Percentiles rank a stretch among this genome's conserved stretches.
Conservation (phyloP, 2,329 filamentous ascomycete genomes). For the Mycogone perniciosa region DNA sequence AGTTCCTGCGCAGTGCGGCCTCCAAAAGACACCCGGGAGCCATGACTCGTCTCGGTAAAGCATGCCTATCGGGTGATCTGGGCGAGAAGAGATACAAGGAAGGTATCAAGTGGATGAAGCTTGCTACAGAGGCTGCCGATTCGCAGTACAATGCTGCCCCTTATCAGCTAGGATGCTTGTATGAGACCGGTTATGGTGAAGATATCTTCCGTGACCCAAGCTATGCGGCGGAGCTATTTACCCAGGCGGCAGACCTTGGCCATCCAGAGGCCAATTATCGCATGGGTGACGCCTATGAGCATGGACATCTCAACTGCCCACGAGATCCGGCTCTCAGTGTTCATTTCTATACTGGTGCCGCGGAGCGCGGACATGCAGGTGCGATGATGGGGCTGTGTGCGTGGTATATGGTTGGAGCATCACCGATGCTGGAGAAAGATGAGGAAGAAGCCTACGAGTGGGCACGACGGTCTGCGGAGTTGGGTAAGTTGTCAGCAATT, state of each 20-base stretch:
- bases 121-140: slow-evolving; percentile 84
- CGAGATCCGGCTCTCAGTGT: slow-evolving; percentile 88
- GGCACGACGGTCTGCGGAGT: slow-evolving; percentile 79
- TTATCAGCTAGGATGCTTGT: slow-evolving; percentile 81
- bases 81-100: slow-evolving; percentile 83
- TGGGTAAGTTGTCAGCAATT: slow-evolving; percentile 53
- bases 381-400: slow-evolving; percentile 99
- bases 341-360: slow-evolving; percentile 93
- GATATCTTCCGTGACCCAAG: slow-evolving; percentile 87
- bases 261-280: slow-evolving; percentile 80
- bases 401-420: slow-evolving; percentile 96
- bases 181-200: slow-evolving; percentile 88
- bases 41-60: slow-evolving; percentile 85
- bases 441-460: slow-evolving; percentile 96
- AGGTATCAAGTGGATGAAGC: slow-evolving; percentile 93
- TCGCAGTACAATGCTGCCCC: slow-evolving; percentile 87
- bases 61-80: slow-evolving; percentile 83
- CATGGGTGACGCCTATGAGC: slow-evolving; percentile 95
- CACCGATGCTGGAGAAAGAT: slow-evolving; percentile 87
- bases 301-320: slow-evolving; percentile 80
- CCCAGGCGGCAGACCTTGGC: slow-evolving; percentile 85
- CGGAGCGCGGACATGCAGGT: slow-evolving; percentile 71
- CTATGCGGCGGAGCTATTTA: slow-evolving; percentile 91
- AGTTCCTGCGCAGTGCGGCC: slow-evolving; percentile 85
- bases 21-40: slow-evolving; percentile 93